Evolutionary conservation across 129 eudicot genomes (phyloP).

Genomic region (Scalesia atractyloides): DNA sequence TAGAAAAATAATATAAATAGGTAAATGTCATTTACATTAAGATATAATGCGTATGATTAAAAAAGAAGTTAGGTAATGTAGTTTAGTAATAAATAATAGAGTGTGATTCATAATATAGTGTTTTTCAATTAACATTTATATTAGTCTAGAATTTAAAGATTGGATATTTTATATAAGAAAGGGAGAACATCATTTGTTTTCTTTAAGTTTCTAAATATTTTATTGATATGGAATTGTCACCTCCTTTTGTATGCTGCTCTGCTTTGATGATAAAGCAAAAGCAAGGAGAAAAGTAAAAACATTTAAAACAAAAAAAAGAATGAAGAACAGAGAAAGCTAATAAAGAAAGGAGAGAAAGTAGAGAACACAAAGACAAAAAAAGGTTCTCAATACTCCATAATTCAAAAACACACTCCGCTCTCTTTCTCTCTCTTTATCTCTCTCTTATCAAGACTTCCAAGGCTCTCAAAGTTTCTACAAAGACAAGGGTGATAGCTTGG

Average conservation of each 20-base stretch:
- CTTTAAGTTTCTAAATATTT: neutral
- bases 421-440: slow-evolving; percentile 33
- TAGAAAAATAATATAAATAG: too few species aligned
- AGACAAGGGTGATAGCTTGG: slow-evolving; percentile 35
- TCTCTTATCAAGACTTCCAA: slow-evolving; percentile 41
- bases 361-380: slow-evolving; percentile 50
- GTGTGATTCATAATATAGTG: too few species aligned
- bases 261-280: slow-evolving; percentile 87
- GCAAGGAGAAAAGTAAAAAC: slow-evolving; percentile 50
- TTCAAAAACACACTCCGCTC: slow-evolving; percentile 39
- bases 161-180: neutral
- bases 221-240: slow-evolving; percentile 42
- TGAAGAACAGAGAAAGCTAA: slow-evolving; percentile 47
- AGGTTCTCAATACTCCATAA: slow-evolving; percentile 65
- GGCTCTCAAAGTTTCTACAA: slow-evolving; percentile 62
- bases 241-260: slow-evolving; percentile 51
- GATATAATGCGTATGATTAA: too few species aligned
- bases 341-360: slow-evolving; percentile 55
- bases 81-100: too few species aligned
- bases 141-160: neutral
- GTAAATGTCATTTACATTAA: too few species aligned
- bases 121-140: neutral
- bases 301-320: slow-evolving; percentile 38
- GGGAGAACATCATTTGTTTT: neutral
- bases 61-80: too few species aligned